These are phyloP conservation scores for Paramecium caudatum DNA, from an alignment of 73 alveolate genomes.

Conservation along the genomic window DNA sequence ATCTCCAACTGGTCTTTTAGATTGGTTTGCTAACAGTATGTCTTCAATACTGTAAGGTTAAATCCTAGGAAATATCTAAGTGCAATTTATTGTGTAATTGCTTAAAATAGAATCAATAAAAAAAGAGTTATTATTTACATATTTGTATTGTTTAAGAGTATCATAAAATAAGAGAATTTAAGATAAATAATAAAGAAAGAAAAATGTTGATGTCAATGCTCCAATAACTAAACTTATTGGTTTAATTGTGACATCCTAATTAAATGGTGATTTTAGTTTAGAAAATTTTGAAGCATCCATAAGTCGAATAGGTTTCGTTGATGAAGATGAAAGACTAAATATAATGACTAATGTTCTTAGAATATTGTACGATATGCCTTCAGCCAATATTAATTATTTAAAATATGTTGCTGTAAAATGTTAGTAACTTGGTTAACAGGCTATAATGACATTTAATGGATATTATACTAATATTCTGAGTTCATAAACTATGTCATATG, in stretches of 20 bases:
- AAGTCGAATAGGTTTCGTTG: neutral
- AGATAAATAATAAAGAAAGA: neutral
- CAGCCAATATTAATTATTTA: slow-evolving; percentile 9
- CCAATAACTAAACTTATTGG: neutral
- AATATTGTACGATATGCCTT: slow-evolving; percentile 36
- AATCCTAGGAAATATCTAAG: neutral
- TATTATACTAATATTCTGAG: neutral
- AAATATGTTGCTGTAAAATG: slow-evolving; percentile 12
- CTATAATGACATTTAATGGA: neutral
- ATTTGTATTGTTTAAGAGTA: slow-evolving; percentile 45
- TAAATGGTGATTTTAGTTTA: neutral
- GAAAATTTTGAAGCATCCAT: neutral
- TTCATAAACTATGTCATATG: slow-evolving; percentile 13
- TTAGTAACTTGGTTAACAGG: neutral
- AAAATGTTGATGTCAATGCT: neutral
- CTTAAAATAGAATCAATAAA: neutral
- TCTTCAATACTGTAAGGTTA: neutral
- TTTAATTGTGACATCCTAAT: neutral
- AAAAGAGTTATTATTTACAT: neutral
- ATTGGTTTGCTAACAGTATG: slow-evolving; percentile 50
- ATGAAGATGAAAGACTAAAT: slow-evolving; percentile 40
- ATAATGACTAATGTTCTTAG: slow-evolving; percentile 16
- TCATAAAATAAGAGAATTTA: slow-evolving; percentile 44
- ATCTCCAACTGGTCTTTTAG: neutral
- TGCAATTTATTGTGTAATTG: neutral